phyloP scores from a whole-genome alignment of 2,329 filamentous ascomycete genomes.

The Teratosphaeria pseudoeucalypti region DNA sequence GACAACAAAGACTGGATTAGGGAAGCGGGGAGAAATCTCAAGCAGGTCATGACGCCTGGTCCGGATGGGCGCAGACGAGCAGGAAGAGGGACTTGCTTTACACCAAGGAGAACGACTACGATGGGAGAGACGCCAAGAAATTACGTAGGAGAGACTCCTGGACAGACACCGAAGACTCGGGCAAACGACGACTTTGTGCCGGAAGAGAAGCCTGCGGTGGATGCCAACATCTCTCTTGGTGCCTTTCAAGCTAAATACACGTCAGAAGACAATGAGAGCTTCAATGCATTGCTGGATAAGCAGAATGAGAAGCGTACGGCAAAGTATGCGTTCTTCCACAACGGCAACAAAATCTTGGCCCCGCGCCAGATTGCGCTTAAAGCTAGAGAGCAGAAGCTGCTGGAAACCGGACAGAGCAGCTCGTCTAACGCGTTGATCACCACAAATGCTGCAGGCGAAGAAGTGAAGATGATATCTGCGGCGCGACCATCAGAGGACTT shows the following conservation, averaged over 20 bases:
- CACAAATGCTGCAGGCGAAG: constrained; percentile 16
- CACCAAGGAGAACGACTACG: constrained; percentile 13
- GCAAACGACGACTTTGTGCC: constrained; percentile 22
- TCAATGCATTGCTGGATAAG: constrained; percentile 82
- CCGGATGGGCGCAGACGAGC: constrained; percentile 35
- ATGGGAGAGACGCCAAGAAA: constrained; percentile 25
- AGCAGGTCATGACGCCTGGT: constrained; percentile 71
- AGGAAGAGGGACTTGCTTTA: constrained; percentile 29
- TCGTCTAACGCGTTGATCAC: constrained; percentile 15
- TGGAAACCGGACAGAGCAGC: constrained; percentile 28
- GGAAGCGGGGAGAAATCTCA: constrained; percentile 54
- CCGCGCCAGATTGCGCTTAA: constrained; percentile 50
- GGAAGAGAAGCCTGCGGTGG: constrained; percentile 42
- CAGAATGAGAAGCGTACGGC: constrained; percentile 77
- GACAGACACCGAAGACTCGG: constrained; percentile 44
- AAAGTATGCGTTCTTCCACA: constrained; percentile 83
- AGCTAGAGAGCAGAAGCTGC: constrained; percentile 50
- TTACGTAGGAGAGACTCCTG: constrained; percentile 64
- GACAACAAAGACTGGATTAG: constrained; percentile 78
- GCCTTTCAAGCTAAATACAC: constrained; percentile 90
- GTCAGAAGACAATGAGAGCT: constrained; percentile 95
- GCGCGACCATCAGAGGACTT: constrained; percentile 47
- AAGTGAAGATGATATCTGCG: constrained; percentile 11
- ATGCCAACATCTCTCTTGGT: constrained; percentile 70
- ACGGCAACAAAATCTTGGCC: constrained; percentile 67